phyloP scores from a whole-genome alignment of 306 rosid genomes.

The Quercus alba region DNA sequence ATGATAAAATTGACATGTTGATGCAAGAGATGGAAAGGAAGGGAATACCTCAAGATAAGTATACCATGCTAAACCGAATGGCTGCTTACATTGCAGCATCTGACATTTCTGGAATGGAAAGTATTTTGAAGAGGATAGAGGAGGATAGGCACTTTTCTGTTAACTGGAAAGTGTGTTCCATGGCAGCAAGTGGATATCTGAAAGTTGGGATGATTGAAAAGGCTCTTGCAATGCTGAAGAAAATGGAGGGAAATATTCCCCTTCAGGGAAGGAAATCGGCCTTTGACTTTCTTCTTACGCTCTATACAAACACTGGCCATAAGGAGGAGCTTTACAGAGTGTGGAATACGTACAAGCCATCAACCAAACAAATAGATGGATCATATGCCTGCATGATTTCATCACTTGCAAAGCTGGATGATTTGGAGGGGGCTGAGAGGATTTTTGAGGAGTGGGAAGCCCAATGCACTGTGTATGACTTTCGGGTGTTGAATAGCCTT shows the following conservation, averaged over 20 bases:
- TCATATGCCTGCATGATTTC: conserved; percentile 34
- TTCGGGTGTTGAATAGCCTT: conserved; percentile 36
- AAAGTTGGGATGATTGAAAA: conserved; percentile 23
- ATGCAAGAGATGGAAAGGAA: conserved; percentile 32
- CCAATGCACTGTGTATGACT: conserved; percentile 20
- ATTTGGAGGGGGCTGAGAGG: conserved; percentile 36
- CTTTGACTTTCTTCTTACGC: conserved; percentile 31
- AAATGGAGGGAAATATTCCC: conserved; percentile 25
- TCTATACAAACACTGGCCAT: conserved; percentile 21
- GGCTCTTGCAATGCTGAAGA: conserved; percentile 28
- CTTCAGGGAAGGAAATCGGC: background rate
- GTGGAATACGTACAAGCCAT: conserved; percentile 31
- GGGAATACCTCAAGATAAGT: conserved; percentile 31
- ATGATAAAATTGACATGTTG: conserved; percentile 29
- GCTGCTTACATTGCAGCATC: conserved; percentile 29
- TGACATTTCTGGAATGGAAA: conserved; percentile 27
- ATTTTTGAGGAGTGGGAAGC: conserved; percentile 42
- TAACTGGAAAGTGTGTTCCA: conserved; percentile 34
- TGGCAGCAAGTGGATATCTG: conserved; percentile 39
- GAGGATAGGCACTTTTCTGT: background rate
- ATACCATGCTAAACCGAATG: conserved; percentile 31
- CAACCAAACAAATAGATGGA: background rate
- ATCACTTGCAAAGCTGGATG: conserved; percentile 32
- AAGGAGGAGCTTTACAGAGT: conserved; percentile 34
- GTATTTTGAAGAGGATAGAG: conserved; percentile 22